A percentile compares a stretch with the other conserved stretches of the same genome.
Evolutionary conservation across 306 rosid genomes (phyloP).

Genomic region (Luffa acutangula): DNA sequence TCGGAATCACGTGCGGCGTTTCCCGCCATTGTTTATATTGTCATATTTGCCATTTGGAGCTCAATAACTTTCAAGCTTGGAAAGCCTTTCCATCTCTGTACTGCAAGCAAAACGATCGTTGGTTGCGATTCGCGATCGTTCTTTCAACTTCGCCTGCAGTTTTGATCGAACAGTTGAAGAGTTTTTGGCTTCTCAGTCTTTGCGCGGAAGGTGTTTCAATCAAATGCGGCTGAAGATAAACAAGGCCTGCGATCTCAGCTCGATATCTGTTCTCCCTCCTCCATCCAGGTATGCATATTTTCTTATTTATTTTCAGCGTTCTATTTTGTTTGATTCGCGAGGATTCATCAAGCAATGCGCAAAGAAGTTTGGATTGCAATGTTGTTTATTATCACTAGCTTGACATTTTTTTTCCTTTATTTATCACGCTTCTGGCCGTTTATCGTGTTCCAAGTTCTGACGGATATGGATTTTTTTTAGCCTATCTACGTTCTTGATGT

Average conservation of each 20-base stretch:
- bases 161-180: neutral
- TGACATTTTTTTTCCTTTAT: neutral
- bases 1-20: neutral
- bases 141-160: neutral
- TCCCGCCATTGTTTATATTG: neutral
- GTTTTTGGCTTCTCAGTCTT: neutral
- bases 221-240: conserved; percentile 66
- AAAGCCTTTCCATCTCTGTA: neutral
- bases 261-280: conserved; percentile 90
- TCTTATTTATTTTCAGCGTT: neutral
- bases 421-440: neutral
- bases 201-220: conserved; percentile 2
- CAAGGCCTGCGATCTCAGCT: conserved; percentile 76
- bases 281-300: conserved; percentile 31
- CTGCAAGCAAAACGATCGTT: neutral
- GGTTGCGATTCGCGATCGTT: neutral
- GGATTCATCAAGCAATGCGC: neutral
- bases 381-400: neutral
- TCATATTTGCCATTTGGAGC: conserved; percentile 1
- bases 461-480: neutral
- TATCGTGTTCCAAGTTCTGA: neutral
- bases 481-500: neutral
- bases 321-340: neutral
- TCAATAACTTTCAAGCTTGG: neutral
- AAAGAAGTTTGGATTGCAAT: neutral